Conservation (phyloP, 495 filamentous ascomycete species). For the Friedmanniomyces simplex region DNA sequence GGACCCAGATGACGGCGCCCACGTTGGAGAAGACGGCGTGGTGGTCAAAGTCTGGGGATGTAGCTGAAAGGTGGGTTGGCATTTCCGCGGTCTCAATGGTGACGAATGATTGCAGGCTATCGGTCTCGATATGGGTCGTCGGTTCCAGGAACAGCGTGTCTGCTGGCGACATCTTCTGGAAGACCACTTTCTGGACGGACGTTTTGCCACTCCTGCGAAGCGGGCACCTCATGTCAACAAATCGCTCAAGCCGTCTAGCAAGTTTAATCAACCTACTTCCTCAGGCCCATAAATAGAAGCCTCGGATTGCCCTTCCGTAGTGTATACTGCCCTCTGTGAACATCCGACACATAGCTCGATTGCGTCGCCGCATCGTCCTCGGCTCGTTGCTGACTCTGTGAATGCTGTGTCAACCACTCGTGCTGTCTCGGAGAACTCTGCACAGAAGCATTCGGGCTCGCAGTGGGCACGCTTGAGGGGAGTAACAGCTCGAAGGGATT, state of each 20-base stretch:
- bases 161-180: constrained; percentile 89
- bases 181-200: constrained; percentile 93
- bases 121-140: constrained; percentile 83
- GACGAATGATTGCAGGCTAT: constrained; percentile 94
- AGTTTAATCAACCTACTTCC: constrained; percentile 47
- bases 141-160: constrained; percentile 94
- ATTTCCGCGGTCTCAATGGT: constrained; percentile 98
- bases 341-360: neutral
- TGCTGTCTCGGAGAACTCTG: constrained; percentile 11
- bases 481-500: constrained; percentile 18
- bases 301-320: constrained; percentile 56
- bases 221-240: neutral
- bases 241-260: neutral
- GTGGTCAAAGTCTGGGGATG: constrained; percentile 75
- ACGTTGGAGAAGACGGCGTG: constrained; percentile 88
- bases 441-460: constrained; percentile 11
- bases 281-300: constrained; percentile 87
- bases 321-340: neutral
- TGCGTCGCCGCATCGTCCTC: neutral
- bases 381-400: constrained; percentile 9
- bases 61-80: constrained; percentile 82
- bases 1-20: constrained; percentile 93
- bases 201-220: constrained; percentile 83
- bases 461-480: neutral
- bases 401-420: constrained; percentile 16